Conservation (phyloP, 495 filamentous ascomycete species). For the Chaetomium tenue region DNA sequence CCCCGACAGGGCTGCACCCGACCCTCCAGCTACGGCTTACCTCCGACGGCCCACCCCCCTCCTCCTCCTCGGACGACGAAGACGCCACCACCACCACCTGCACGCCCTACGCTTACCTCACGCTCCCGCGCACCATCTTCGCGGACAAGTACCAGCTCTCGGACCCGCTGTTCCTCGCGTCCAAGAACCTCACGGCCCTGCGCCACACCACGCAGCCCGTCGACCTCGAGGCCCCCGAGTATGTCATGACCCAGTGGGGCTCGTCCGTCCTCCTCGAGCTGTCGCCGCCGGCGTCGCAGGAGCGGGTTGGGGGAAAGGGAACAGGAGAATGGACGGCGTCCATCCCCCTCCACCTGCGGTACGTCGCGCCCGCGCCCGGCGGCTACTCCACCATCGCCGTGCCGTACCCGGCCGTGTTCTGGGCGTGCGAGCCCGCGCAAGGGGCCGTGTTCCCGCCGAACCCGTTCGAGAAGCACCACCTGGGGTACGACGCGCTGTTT, state of each 20-base stretch:
- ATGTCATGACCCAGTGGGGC: constrained; percentile 75
- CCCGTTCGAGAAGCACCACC: constrained; percentile 78
- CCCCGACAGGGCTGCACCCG: constrained; percentile 85
- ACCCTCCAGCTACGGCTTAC: constrained; percentile 61
- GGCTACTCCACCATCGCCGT: constrained; percentile 54
- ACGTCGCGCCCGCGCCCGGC: constrained; percentile 59
- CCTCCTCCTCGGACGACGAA: constrained; percentile 28
- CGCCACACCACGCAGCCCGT: constrained; percentile 72
- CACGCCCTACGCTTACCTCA: constrained; percentile 77
- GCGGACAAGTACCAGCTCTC: constrained; percentile 69
- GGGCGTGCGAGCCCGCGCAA: constrained; percentile 79
- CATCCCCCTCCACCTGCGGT: constrained; percentile 85
- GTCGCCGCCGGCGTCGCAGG: constrained; percentile 50
- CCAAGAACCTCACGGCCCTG: constrained; percentile 69
- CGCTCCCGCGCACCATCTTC: constrained; percentile 81
- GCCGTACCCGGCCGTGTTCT: constrained; percentile 80
- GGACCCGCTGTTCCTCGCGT: constrained; percentile 48
- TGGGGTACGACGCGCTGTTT: constrained; percentile 89
- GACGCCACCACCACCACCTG: constrained; percentile 46
- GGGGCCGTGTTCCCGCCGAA: constrained; percentile 65
- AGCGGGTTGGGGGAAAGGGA: constrained; percentile 20
- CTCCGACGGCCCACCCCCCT: constrained; percentile 39
- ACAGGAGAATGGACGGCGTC: constrained; percentile 64
- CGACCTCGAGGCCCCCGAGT: constrained; percentile 91
- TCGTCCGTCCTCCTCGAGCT: constrained; percentile 76